Conservation (phyloP, 1,284 basidiomycete genomes). For the Trametes pubescens region DNA sequence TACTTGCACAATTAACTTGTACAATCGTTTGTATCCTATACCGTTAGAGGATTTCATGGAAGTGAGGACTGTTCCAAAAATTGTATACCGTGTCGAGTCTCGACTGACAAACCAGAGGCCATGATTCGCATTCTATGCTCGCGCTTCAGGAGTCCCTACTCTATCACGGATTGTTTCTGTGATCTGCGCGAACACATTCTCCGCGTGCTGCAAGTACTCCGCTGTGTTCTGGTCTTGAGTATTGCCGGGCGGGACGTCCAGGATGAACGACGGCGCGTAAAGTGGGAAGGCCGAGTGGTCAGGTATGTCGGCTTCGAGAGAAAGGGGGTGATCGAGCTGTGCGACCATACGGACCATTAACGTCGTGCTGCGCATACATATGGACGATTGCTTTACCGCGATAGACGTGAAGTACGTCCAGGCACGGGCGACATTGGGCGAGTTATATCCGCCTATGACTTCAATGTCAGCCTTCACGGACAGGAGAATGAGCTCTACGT, state of each 20-base stretch:
- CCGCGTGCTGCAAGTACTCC: constrained; percentile 47
- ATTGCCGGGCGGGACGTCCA: constrained; percentile 77
- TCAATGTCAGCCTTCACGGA: neutral
- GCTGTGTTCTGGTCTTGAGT: constrained; percentile 77
- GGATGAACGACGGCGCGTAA: constrained; percentile 81
- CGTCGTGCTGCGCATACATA: neutral
- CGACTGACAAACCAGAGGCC: neutral
- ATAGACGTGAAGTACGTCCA: constrained; percentile 86
- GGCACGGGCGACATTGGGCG: constrained; percentile 82
- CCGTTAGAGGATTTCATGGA: constrained; percentile 2
- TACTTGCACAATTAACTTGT: neutral
- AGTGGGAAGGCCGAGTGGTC: constrained; percentile 72
- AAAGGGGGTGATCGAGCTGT: constrained; percentile 62
- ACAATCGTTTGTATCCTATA: constrained; percentile 9
- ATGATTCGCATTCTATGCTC: neutral
- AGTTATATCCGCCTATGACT: constrained; percentile 78
- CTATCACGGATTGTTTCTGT: constrained; percentile 9
- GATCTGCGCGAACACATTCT: constrained; percentile 13
- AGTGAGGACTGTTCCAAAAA: neutral
- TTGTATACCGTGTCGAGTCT: neutral
- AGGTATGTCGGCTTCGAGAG: constrained; percentile 71
- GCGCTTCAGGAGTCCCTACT: neutral
- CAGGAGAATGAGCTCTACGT: constrained; percentile 10
- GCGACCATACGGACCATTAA: neutral
- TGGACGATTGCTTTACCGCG: constrained; percentile 55